Evolutionary conservation across 2,329 filamentous ascomycete genomes (phyloP), one percentile per base, ranked within the genome.

Genomic region (Penicillium oxalicum): DNA sequence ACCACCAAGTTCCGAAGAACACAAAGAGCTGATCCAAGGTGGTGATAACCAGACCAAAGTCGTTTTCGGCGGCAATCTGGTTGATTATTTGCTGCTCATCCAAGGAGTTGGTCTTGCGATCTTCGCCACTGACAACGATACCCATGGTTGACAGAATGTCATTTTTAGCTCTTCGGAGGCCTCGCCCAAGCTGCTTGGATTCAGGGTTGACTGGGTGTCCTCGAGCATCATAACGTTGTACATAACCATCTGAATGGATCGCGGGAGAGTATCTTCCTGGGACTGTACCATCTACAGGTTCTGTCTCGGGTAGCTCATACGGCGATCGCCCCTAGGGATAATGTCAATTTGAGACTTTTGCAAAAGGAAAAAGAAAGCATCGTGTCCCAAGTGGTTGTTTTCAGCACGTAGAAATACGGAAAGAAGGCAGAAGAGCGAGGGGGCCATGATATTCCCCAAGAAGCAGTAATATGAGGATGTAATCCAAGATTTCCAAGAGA

Each of bases 81-180:
- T 67, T 63, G 13, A 72, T 57, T 44, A 65, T 68, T 49, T 70
- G 61, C 51, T 66, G 62, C 50, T 72, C 70, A 47, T 64, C 67
- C 32, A 64, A 59, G n/a, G 60, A 56, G 46, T 59, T 61, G 26
- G 63, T 49, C 34, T 62, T 68, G 12, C 66, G 62, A 54, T 70
- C 64, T 51, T 71, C 67, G 48, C 68, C 62, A 45, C 70, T 71
- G 50, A 73, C 70, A 35, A 75, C 71, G 35, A 76, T 70, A 3
- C 74, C 74, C 65, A 76, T 74, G 7, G 71, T 74, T 24, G 71
- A 72, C 12, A 76, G 64, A 29, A 76, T 72, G 52, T 77, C 74
- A 63, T 77, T 77, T 52, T 76, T 74, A 0, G 74, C 74, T 58
- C 72, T 68, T 43, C 70, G 63, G 6, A 75, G 66, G 43, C 68